Percentiles rank a stretch among this genome's conserved stretches.
Conservation (phyloP, 176 grass and related monocot species). For the Puya raimondii region DNA sequence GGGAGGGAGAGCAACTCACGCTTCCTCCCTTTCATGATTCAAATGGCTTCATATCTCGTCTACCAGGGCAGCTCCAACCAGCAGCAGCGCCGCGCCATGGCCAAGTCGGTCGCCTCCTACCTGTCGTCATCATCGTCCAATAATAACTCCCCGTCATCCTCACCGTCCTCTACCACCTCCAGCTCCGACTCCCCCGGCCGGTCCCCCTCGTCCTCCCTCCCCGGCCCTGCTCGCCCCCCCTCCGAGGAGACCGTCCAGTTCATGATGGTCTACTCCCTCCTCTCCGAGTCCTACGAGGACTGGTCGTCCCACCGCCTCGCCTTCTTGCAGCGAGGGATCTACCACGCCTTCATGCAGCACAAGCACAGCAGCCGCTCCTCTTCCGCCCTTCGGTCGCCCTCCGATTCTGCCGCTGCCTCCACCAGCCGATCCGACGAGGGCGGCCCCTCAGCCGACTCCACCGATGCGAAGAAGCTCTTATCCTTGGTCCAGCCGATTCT, state of each 20-base stretch:
- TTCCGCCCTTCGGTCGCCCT: conserved; percentile 26
- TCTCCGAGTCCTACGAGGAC: conserved; percentile 84
- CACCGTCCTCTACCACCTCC: conserved; percentile 27
- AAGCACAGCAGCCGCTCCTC: conserved; percentile 41
- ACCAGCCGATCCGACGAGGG: conserved; percentile 42
- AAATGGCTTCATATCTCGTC: conserved; percentile 80
- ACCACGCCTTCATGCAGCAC: conserved; percentile 88
- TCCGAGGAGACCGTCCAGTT: conserved; percentile 85
- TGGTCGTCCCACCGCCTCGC: conserved; percentile 67
- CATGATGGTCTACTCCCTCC: conserved; percentile 94
- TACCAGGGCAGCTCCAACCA: conserved; percentile 58
- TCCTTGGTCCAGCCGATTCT: conserved; percentile 70
- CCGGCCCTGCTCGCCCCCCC: conserved; percentile 34
- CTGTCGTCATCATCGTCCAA: conserved; percentile 13
- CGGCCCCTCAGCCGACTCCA: conserved; percentile 45
- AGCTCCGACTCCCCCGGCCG: conserved; percentile 27
- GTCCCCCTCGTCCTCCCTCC: conserved; percentile 18
- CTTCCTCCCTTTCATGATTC: conserved; percentile 92
- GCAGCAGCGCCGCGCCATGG: conserved; percentile 59
- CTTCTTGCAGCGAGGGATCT: conserved; percentile 82
- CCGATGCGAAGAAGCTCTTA: conserved; percentile 51
- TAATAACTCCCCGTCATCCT: too few relatives aligned
- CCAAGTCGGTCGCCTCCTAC: conserved; percentile 51
- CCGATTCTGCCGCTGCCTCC: conserved; percentile 28
- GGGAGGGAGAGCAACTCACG: conserved; percentile 88